Evolutionary conservation across 495 filamentous ascomycete genomes (phyloP).

Genomic region (Xylona heveae): DNA sequence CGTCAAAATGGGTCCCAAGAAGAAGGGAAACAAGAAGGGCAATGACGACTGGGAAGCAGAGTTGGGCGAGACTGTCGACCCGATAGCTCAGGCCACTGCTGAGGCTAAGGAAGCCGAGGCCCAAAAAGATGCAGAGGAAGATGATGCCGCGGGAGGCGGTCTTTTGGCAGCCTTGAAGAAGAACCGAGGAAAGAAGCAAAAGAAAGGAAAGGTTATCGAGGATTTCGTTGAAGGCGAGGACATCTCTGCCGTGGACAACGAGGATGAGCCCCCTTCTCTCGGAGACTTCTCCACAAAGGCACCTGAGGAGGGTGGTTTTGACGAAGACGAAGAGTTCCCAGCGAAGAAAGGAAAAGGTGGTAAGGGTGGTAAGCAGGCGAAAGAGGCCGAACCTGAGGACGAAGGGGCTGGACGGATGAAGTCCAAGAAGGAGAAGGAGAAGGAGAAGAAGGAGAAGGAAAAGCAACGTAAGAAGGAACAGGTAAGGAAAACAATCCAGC

Average conservation of each 20-base stretch:
- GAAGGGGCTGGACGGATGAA: conserved; percentile 48
- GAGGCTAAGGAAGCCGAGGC: conserved; percentile 25
- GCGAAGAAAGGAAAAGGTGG: conserved; percentile 10
- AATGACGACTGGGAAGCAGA: conserved; percentile 82
- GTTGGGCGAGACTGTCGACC: conserved; percentile 46
- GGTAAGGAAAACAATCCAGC: too few relatives aligned
- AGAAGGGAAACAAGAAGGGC: conserved; percentile 66
- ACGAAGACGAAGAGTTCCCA: conserved; percentile 7
- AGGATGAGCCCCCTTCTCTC: conserved; percentile 12
- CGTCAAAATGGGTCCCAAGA: conserved; percentile 64
- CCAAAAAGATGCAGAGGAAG: conserved; percentile 20
- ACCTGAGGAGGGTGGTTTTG: conserved; percentile 20
- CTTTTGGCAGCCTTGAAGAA: conserved; percentile 77
- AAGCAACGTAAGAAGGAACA: conserved; percentile 89
- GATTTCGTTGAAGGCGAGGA: conserved; percentile 60
- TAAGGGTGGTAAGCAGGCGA: conserved; percentile 13
- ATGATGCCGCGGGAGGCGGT: conserved; percentile 37
- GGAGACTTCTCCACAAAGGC: conserved; percentile 37
- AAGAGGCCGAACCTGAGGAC: conserved; percentile 28
- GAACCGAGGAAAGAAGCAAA: conserved; percentile 77
- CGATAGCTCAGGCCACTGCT: conserved; percentile 27
- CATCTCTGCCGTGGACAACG: conserved; percentile 21
- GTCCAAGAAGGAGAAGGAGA: conserved; percentile 94
- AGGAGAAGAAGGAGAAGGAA: conserved; percentile 80
- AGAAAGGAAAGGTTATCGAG: conserved; percentile 57